Conservation (phyloP, 352 stramenopile species). For the Phytophthora pinifolia region DNA sequence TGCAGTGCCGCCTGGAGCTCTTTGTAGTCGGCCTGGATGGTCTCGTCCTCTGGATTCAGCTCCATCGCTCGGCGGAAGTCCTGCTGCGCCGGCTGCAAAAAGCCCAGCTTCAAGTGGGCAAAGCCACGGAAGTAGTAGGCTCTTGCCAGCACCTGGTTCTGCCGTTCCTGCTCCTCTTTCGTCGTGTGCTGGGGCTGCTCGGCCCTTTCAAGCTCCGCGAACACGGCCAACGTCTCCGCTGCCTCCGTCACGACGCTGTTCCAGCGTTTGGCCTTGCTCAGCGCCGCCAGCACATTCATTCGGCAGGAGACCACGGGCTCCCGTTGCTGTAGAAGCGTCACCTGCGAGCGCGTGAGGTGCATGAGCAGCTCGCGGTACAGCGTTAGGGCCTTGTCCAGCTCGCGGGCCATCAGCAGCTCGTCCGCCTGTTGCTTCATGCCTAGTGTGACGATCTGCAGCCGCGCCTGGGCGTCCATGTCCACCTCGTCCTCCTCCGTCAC, state of each 20-base stretch:
- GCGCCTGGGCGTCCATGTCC: conserved; percentile 49
- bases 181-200: conserved; percentile 20
- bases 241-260: conserved; percentile 43
- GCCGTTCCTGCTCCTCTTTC: conserved; percentile 19
- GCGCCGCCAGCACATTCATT: conserved; percentile 63
- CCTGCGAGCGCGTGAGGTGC: conserved; percentile 68
- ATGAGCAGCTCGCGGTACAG: conserved; percentile 74
- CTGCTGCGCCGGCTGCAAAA: conserved; percentile 38
- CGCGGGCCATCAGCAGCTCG: conserved; percentile 54
- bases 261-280: conserved; percentile 67
- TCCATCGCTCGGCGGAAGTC: conserved; percentile 54
- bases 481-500: conserved; percentile 30
- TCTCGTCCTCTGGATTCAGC: conserved; percentile 51
- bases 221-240: conserved; percentile 44
- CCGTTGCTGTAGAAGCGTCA: conserved; percentile 50
- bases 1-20: conserved; percentile 44
- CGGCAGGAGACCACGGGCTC: conserved; percentile 68
- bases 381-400: conserved; percentile 52
- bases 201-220: conserved; percentile 45
- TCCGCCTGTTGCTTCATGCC: conserved; percentile 70
- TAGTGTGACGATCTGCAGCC: conserved; percentile 37
- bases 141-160: conserved; percentile 41
- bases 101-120: conserved; percentile 47
- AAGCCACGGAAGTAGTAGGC: conserved; percentile 68
- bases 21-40: conserved; percentile 56